phyloP scores from a whole-genome alignment of 345 rosid species.

The Eucalyptus cloeziana region DNA sequence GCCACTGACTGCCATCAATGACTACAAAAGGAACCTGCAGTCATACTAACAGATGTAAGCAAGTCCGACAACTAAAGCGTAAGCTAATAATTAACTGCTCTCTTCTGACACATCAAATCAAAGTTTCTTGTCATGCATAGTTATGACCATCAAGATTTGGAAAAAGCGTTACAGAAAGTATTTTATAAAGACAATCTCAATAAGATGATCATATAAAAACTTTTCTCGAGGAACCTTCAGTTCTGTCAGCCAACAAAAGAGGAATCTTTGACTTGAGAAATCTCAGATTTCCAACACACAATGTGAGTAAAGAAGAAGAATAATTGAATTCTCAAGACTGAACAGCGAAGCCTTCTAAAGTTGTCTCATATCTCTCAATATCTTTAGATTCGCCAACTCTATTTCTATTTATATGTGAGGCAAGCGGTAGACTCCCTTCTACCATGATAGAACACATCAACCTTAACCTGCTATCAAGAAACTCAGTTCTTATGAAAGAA shows the following conservation, averaged over 20 bases:
- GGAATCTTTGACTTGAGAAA: neutral
- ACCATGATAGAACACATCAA: neutral
- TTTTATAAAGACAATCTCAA: neutral
- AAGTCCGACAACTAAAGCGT: neutral
- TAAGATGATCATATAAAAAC: neutral
- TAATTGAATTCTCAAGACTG: neutral
- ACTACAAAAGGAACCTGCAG: constrained; percentile 69
- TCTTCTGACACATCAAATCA: neutral
- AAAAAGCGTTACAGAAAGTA: neutral
- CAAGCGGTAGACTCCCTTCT: neutral
- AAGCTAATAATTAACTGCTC: neutral
- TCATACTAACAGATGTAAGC: neutral
- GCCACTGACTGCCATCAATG: constrained; percentile 33
- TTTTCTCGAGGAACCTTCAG: neutral
- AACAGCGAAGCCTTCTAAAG: neutral
- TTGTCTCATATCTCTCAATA: neutral
- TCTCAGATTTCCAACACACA: neutral
- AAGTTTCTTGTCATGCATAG: neutral
- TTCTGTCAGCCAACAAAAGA: neutral
- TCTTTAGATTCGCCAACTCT: neutral
- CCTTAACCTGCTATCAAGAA: neutral
- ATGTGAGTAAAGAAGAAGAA: neutral
- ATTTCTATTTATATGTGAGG: neutral
- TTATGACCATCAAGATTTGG: neutral
- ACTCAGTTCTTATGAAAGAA: neutral